Base-by-base conservation (phyloP, 176 grass and related monocot genomes). In the Microstegium vimineum region DNA sequence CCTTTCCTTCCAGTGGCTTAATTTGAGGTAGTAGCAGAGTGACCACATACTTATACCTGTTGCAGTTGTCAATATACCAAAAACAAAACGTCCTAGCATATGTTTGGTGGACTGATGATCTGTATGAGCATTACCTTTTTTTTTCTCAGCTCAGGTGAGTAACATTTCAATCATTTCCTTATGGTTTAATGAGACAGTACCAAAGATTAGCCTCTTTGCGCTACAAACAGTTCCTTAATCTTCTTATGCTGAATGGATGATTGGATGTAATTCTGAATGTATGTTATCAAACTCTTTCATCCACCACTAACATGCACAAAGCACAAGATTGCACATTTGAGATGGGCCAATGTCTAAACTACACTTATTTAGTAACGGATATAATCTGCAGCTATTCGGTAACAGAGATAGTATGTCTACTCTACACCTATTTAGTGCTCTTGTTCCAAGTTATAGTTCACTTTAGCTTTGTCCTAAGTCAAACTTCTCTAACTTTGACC, bases 111-210 rank as follows among this genome's bases (percentile, higher is more conserved):
- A 74, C 34, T 9, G 8, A 10, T 66, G 31, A 66, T 36, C 26
- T 31, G 27, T 63, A 63, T 31, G 27, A 2, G 4, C 8, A 22
- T 22, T 68, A 38, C 8, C 20, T 68, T 38, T 40, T 66, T 34
- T 36, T 47, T 47, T 17, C 18, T 36, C 52, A 12, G 34, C 46
- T 41, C 23, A 4, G 30, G 32, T 66, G 46, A 26, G 62, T 51
- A 74, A 51, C 45, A 33, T 40, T 66, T 84, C 38, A 54, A 59
- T 12, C 18, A 40, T 69, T 85, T 57, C 64, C n/a, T 54, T 46
- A 61, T 8, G 20, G 22, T 67, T 31, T 61, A 32, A 60, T n/a
- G 52, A n/a, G 52, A 45, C 33, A 37, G 43, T 69, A 76, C 27
- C 49, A 59, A 63, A 69, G 20, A 84, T 83, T 76, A 45, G 35